Percentiles rank a stretch among this genome's conserved stretches.
Evolutionary conservation across 768 basidiomycete genomes (phyloP).

Genomic region (Amylocystis lapponica): DNA sequence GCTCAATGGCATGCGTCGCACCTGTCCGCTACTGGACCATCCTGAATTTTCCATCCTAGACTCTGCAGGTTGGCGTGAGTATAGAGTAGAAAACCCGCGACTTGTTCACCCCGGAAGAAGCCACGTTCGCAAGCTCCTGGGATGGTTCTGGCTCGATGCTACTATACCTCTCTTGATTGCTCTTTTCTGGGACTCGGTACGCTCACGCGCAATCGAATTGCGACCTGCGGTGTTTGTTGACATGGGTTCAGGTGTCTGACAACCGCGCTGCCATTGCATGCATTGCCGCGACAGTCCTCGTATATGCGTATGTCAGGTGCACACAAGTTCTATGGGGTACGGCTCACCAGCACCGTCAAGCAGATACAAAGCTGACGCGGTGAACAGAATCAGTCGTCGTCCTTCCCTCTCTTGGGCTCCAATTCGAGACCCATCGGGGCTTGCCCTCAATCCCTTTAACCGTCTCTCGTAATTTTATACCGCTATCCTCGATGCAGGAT

Average conservation of each 20-base stretch:
- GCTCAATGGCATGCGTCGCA: constrained; percentile 30
- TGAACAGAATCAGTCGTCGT: constrained; percentile 62
- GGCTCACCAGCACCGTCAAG: neutral
- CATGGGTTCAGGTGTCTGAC: neutral
- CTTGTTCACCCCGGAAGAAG: constrained; percentile 30
- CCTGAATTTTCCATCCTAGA: constrained; percentile 50
- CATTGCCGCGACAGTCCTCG: neutral
- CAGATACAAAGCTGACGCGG: neutral
- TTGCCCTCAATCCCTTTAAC: constrained; percentile 32
- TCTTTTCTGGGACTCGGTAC: neutral
- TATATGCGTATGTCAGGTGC: constrained; percentile 30
- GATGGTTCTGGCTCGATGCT: constrained; percentile 29
- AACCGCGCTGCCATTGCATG: neutral
- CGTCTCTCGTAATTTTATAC: constrained; percentile 51
- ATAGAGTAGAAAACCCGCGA: constrained; percentile 51
- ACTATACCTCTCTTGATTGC: constrained; percentile 14
- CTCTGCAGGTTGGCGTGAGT: constrained; percentile 48
- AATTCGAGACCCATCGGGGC: constrained; percentile 67
- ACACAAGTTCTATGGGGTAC: constrained; percentile 47
- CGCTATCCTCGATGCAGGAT: constrained; percentile 46
- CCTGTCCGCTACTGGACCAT: constrained; percentile 32
- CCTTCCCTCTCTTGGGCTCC: constrained; percentile 63
- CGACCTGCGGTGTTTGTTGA: neutral
- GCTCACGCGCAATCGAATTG: neutral
- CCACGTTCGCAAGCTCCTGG: constrained; percentile 31